Percentiles rank a stretch among this genome's conserved stretches.
Evolutionary conservation across 495 filamentous ascomycete species (phyloP).

Genomic region (Pyronema domesticum): DNA sequence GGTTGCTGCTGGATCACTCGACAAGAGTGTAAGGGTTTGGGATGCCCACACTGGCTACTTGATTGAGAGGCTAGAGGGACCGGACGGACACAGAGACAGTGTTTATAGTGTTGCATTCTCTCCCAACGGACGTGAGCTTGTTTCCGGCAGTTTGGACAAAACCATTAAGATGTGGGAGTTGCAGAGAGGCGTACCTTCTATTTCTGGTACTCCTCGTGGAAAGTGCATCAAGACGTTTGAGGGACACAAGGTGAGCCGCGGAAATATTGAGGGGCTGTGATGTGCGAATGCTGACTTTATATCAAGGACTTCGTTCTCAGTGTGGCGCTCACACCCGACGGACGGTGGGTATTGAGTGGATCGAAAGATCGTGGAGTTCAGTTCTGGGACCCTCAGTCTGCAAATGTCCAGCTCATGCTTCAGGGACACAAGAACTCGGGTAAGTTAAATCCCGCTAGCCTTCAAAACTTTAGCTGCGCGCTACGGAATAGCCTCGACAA

Average conservation of each 20-base stretch:
- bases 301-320: constrained; percentile 77
- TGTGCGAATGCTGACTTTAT: neutral
- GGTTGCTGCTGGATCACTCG: constrained; percentile 72
- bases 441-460: constrained; percentile 24
- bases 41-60: constrained; percentile 64
- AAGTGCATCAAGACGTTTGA: constrained; percentile 79
- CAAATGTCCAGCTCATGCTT: constrained; percentile 77
- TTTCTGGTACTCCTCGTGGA: constrained; percentile 50
- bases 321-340: constrained; percentile 73
- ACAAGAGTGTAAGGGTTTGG: constrained; percentile 85
- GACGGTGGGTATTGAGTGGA: constrained; percentile 76
- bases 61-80: constrained; percentile 65
- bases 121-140: constrained; percentile 69
- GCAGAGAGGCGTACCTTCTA: constrained; percentile 41
- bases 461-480: neutral
- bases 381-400: constrained; percentile 81
- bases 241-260: constrained; percentile 58
- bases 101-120: constrained; percentile 89
- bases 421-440: constrained; percentile 84
- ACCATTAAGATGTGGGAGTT: constrained; percentile 95
- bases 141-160: constrained; percentile 80
- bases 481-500: neutral
- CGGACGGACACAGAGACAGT: constrained; percentile 76
- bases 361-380: constrained; percentile 83
- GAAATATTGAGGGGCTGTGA: constrained; percentile 7